These are phyloP conservation scores for Rhododendron molle DNA, from an alignment of 148 eudicot genomes.

Conservation along the genomic window DNA sequence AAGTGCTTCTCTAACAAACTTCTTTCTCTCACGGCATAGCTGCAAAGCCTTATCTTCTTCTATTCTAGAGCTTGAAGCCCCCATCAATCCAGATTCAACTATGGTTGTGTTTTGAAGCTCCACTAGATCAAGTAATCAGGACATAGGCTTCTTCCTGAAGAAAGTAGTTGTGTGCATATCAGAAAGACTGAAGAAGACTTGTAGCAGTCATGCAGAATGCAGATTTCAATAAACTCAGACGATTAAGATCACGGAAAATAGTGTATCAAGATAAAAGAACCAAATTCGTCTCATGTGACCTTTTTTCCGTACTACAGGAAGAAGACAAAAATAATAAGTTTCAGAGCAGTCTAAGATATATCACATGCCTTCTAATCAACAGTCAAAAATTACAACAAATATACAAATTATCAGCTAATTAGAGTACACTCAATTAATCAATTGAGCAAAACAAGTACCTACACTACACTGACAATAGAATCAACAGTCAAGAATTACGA, in stretches of 20 bases:
- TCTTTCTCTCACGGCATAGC: constrained; percentile 84
- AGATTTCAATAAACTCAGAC: background rate
- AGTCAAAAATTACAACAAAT: background rate
- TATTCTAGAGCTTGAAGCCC: constrained; percentile 67
- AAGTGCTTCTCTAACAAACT: constrained; percentile 83
- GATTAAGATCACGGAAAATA: background rate
- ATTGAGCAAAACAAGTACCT: background rate
- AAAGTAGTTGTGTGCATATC: background rate
- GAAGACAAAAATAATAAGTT: background rate
- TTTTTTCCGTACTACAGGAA: background rate
- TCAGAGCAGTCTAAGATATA: background rate
- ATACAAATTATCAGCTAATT: background rate
- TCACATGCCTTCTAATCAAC: background rate
- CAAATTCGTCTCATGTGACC: background rate
- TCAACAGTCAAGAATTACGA: background rate
- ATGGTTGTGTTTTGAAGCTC: background rate
- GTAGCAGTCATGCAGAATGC: background rate
- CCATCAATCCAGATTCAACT: constrained; percentile 37
- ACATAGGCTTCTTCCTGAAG: constrained; percentile 14
- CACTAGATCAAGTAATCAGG: background rate
- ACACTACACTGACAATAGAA: background rate
- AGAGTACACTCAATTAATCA: background rate
- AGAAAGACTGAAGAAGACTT: background rate
- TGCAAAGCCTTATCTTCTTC: constrained; percentile 84
- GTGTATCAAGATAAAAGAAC: background rate